Conservation (phyloP, 768 basidiomycete species). For the Kwoniella sp. region DNA sequence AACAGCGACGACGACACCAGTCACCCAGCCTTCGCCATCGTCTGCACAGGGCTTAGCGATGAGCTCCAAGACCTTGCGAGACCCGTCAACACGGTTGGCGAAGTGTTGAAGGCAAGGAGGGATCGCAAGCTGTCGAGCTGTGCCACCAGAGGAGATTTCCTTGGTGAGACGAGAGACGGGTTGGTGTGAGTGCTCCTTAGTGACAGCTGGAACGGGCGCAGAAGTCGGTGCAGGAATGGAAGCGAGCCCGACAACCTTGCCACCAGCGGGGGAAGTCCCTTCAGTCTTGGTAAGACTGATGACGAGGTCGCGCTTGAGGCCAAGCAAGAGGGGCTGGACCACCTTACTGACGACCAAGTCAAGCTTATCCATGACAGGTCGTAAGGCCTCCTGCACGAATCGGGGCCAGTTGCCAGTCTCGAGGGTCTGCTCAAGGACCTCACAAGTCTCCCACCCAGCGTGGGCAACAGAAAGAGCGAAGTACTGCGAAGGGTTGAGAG, state of each 20-base stretch:
- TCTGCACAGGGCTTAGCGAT: constrained; percentile 51
- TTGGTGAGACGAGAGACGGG: constrained; percentile 39
- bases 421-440: constrained; percentile 53
- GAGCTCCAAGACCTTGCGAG: constrained; percentile 51
- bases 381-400: constrained; percentile 51
- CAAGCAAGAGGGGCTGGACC: constrained; percentile 49
- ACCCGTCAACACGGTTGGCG: constrained; percentile 48
- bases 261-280: constrained; percentile 45
- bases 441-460: constrained; percentile 56
- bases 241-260: constrained; percentile 43
- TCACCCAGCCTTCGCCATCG: constrained; percentile 56
- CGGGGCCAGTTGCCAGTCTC: constrained; percentile 51
- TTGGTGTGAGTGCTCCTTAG: constrained; percentile 33
- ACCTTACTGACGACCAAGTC: constrained; percentile 55
- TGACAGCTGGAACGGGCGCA: constrained; percentile 18
- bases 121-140: constrained; percentile 38
- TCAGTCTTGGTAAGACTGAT: constrained; percentile 37
- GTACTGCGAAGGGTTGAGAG: constrained; percentile 50
- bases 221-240: constrained; percentile 35
- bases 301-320: constrained; percentile 49
- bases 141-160: constrained; percentile 36
- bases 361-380: constrained; percentile 56
- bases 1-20: constrained; percentile 54
- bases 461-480: constrained; percentile 54
- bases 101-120: constrained; percentile 53